A percentile compares a stretch with the other conserved stretches of the same genome.
Evolutionary conservation across 75 land plant species (phyloP).

Genomic region (Cryptomeria japonica): DNA sequence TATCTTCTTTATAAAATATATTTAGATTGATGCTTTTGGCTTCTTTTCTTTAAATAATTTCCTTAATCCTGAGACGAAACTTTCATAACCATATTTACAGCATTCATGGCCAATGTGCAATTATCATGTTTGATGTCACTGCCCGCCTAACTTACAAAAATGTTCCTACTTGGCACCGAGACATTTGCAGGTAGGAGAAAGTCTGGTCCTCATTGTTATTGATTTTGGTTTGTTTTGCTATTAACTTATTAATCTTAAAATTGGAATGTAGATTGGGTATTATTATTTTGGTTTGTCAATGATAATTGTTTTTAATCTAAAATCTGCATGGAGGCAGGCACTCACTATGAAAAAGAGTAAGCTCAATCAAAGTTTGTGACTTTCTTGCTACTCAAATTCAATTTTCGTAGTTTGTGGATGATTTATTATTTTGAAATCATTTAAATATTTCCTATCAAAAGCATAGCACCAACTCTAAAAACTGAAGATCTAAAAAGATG

Average conservation of each 20-base stretch:
- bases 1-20: not conserved
- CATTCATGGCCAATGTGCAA: constrained; percentile 68
- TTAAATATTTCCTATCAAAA: not conserved
- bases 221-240: not conserved
- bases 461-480: not conserved
- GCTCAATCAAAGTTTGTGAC: not conserved
- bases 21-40: not conserved
- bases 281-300: not conserved
- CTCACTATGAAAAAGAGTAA: not conserved
- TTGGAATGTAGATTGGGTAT: not conserved
- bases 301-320: not conserved
- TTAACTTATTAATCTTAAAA: not conserved
- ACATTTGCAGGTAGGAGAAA: constrained; percentile 50
- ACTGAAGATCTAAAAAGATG: too few species aligned
- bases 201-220: not conserved
- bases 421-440: not conserved
- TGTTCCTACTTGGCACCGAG: constrained; percentile 67
- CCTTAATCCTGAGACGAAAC: not conserved
- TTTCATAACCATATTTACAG: constrained; percentile 25
- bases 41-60: not conserved
- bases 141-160: constrained; percentile 62
- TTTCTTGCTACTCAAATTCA: not conserved
- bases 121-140: constrained; percentile 79
- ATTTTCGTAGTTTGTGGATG: not conserved
- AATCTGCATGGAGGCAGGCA: not conserved